phyloP scores from a whole-genome alignment of 345 rosid species.

The Eucalyptus sideroxylon region DNA sequence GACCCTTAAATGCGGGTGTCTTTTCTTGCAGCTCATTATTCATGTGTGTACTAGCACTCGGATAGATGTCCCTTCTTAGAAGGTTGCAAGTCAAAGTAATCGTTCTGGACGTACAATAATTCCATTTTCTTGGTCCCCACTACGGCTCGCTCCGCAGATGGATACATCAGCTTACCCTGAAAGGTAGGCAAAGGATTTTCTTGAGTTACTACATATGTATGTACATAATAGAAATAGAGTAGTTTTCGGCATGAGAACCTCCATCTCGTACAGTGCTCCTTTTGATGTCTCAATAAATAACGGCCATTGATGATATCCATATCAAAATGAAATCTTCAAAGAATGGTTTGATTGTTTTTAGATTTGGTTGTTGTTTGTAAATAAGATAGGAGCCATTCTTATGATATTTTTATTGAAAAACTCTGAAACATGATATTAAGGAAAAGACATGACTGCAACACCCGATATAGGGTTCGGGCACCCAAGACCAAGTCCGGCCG shows the following conservation, averaged over 20 bases:
- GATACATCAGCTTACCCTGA: background rate
- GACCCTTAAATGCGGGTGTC: background rate
- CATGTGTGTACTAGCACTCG: background rate
- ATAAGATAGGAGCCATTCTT: background rate
- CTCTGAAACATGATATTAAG: background rate
- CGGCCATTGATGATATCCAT: rapidly evolving
- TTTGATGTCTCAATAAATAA: background rate
- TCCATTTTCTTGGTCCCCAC: background rate
- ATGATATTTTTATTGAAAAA: background rate
- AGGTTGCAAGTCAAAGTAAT: background rate
- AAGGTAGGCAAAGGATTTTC: background rate
- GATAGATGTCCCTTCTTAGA: background rate
- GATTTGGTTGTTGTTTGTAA: background rate
- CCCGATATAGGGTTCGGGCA: rapidly evolving
- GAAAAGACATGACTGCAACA: background rate
- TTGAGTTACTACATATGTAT: background rate
- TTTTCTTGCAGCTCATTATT: background rate
- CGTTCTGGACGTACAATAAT: background rate
- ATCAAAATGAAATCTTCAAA: background rate
- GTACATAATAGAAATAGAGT: background rate
- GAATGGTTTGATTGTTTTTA: background rate
- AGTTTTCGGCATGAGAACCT: background rate
- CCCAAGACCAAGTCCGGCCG: background rate
- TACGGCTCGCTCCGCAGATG: background rate
- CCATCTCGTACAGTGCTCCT: background rate